Base-by-base conservation (phyloP, 2,329 filamentous ascomycete genomes). In the Penicillium nordicum region DNA sequence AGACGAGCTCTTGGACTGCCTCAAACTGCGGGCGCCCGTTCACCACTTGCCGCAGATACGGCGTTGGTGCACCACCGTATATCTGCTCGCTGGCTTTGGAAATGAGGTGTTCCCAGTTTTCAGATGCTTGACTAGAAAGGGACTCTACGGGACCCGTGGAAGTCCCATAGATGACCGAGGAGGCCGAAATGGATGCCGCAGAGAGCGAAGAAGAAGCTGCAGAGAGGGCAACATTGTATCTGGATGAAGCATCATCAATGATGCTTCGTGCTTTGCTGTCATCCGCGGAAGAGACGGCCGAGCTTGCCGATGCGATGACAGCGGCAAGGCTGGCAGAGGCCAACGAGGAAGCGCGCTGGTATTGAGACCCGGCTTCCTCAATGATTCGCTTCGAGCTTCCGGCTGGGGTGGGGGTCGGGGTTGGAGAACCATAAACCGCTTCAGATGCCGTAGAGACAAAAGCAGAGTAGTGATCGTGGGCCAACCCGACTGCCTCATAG, bases 381-480 rank as follows among this genome's bases (percentile, higher is more conserved):
- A 77, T 40, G 38, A 75, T 51, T 52, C 65, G 70, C 38, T 76
- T 67, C 53, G 76, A 70, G 46, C 64, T 50, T 42, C 50, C 43
- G 29, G 62, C 63, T 23, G 73, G 62, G 0, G 68, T 69, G 41
- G 72, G 62, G 0, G 68, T 69, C 38, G 72, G 68, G 2, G 83
- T 86, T 16, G 85, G 83, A 11, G 84, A 83, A 7, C 84, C 84
- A 53, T 84, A 87, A 40, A 90, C 78, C 21, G 86, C 89, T 36
- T 82, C 85, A 10, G 88, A 90, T 8, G 89, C 90, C 5, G 87
- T 85, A 12, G 80, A 80, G 2, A 94, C 62, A 67, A 94, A 93
- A 48, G 87, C 87, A 5, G 87, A 85, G 71, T 94, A 94, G 37
- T 87, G 84, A 42, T 86, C 89, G 66, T 95, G 88, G 0, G 91